These are phyloP conservation scores for Moesziomyces aphidis DNA, from an alignment of 1,284 basidiomycete species.

Conservation along the genomic window DNA sequence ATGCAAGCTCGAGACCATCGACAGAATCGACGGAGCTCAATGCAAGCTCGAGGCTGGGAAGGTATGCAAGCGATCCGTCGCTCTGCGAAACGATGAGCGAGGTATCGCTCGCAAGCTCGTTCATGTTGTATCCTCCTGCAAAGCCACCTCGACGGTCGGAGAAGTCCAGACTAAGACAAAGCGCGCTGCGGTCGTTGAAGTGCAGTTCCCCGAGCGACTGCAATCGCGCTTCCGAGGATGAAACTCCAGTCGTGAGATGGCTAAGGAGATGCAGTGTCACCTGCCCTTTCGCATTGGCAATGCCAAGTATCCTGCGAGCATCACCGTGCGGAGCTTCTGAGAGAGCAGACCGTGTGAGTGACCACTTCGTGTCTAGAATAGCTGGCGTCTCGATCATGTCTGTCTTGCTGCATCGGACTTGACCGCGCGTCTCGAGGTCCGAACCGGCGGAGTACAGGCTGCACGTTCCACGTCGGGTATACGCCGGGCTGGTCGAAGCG, in stretches of 20 bases:
- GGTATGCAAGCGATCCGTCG: conserved; percentile 59
- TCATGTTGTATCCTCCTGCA: conserved; percentile 13
- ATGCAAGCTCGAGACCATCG: conserved; percentile 8
- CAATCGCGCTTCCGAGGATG: conserved; percentile 6
- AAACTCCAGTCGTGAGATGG: neutral
- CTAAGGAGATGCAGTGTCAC: conserved; percentile 41
- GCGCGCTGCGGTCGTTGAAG: conserved; percentile 53
- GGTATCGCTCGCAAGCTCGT: conserved; percentile 11
- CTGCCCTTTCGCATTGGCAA: conserved; percentile 55
- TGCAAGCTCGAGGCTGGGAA: conserved; percentile 41
- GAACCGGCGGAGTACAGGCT: conserved; percentile 24
- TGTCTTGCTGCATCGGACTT: conserved; percentile 21
- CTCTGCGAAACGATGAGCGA: conserved; percentile 62
- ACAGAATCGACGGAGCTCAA: conserved; percentile 3
- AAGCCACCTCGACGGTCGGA: conserved; percentile 46
- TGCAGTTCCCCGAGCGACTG: conserved; percentile 21
- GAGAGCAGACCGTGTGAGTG: conserved; percentile 5
- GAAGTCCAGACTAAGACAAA: conserved; percentile 67
- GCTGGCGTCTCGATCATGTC: conserved; percentile 51
- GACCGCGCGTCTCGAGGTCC: neutral
- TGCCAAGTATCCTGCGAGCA: conserved; percentile 32
- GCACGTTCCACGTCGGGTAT: conserved; percentile 57
- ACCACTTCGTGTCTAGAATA: conserved; percentile 67
- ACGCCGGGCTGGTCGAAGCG: conserved; percentile 34
- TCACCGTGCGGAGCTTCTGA: neutral